Base-by-base conservation (phyloP, 2,329 filamentous ascomycete species). In the Magnaporthiopsis incrustans region DNA sequence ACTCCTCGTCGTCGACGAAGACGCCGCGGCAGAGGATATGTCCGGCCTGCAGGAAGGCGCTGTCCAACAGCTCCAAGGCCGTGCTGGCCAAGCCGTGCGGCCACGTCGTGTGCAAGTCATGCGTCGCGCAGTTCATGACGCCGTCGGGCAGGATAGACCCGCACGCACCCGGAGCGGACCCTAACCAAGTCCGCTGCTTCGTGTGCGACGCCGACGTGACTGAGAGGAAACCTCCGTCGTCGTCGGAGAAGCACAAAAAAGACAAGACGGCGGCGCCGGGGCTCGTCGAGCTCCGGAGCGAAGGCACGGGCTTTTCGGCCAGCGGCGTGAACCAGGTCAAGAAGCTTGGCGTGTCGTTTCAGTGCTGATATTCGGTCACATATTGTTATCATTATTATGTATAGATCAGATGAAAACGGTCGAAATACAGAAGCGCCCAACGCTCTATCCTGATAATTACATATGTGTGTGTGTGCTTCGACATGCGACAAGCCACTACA, bases 241-340 rank as follows among this genome's bases (percentile, higher is more conserved):
- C 14, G 18, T 25, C 33, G 14, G 38, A 60, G 59, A 74, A 76
- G 57, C 76, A 78, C 64, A 75, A 82, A 60, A 79, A 85, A 69
- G 82, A 86, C 50, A 85, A 79, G 63, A 81, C 89, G 63, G 81
- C 89, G 50, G 85, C 81, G 66, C 85, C 88, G 0, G 93, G 93
- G 0, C 73, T 97, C 44, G 88, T 97, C 3, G 86, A 90, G 71
- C 83, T 98, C 61, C 87, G 85, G 68, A 91, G 89, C 50, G 94
- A 97, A 70, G 94, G 94, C 0, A 98, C 94, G 0, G 94, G 94
- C 0, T 98, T 97, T 75, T 93, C 94, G 5, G 90, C 91, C 5
- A 88, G 89, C n/a, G 94, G 95, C 3, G 84, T 85, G 62, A 96
- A 89, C 71, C 85, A 90, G 70, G 92, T 96, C 22, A 89, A 90